These are phyloP conservation scores for Acer yangbiense DNA, from an alignment of 345 rosid genomes.

Conservation along the genomic window DNA sequence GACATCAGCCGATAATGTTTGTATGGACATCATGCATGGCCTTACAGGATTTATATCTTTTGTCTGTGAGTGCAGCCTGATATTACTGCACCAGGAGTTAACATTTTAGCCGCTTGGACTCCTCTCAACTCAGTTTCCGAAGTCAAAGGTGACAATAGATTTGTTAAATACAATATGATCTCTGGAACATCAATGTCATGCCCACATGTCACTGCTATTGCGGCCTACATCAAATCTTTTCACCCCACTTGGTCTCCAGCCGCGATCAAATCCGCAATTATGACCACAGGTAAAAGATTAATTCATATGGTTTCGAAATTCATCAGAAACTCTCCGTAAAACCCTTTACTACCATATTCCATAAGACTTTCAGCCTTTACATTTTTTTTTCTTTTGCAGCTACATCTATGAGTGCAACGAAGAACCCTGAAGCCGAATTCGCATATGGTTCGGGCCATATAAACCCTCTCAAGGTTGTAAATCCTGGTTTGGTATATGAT, in stretches of 20 bases:
- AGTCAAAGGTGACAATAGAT: constrained; percentile 26
- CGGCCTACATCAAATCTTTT: constrained; percentile 48
- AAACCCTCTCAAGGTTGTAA: constrained; percentile 29
- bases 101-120: constrained; percentile 59
- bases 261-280: constrained; percentile 42
- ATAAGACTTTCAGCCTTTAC: too few species aligned
- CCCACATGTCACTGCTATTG: constrained; percentile 52
- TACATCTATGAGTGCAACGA: constrained; percentile 20
- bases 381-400: constrained; percentile 14
- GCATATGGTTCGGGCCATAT: constrained; percentile 44
- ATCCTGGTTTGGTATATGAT: constrained; percentile 51
- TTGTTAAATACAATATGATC: constrained; percentile 33
- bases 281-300: constrained; percentile 31
- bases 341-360: too few species aligned
- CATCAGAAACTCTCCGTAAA: background rate
- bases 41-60: background rate
- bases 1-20: too few species aligned
- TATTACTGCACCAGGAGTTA: constrained; percentile 54
- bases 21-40: too few species aligned
- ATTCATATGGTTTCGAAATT: background rate
- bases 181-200: constrained; percentile 69
- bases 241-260: constrained; percentile 42
- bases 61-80: constrained; percentile 47
- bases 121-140: constrained; percentile 2
- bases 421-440: constrained; percentile 34